Evolutionary conservation across 108 stramenopile species (phyloP).

Genomic region (Chaetoceros muelleri): DNA sequence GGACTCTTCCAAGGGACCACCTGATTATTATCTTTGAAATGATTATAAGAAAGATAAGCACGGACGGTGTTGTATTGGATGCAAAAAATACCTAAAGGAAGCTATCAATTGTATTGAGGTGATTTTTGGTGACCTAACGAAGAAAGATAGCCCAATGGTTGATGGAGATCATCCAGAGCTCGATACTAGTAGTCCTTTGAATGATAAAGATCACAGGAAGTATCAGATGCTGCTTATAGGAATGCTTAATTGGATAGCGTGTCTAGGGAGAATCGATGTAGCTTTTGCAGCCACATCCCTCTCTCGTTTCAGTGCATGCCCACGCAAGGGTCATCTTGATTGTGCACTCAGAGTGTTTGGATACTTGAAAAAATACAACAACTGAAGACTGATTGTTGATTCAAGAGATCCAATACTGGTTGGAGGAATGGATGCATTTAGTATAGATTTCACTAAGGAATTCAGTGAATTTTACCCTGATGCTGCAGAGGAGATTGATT

Average conservation of each 20-base stretch:
- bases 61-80: too few relatives aligned
- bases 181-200: constrained; percentile 12
- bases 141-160: constrained; percentile 13
- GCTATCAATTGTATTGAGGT: too few relatives aligned
- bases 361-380: constrained; percentile 9
- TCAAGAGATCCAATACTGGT: neutral
- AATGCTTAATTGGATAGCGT: constrained; percentile 14
- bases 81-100: too few relatives aligned
- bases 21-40: too few relatives aligned
- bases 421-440: neutral
- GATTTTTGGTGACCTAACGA: too few relatives aligned
- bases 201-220: constrained; percentile 4
- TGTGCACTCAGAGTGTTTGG: constrained; percentile 14
- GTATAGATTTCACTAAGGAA: neutral
- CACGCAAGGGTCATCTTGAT: constrained; percentile 30
- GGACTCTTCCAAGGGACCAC: too few relatives aligned
- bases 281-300: constrained; percentile 19
- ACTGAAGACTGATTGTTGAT: constrained; percentile 6
- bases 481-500: constrained; percentile 8
- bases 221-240: constrained; percentile 16
- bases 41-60: too few relatives aligned
- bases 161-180: constrained; percentile 21
- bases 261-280: constrained; percentile 31
- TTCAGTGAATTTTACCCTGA: constrained; percentile 4
- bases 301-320: constrained; percentile 19